These are phyloP conservation scores for Inga oerstediana DNA, from an alignment of 306 rosid genomes.

Conservation along the genomic window DNA sequence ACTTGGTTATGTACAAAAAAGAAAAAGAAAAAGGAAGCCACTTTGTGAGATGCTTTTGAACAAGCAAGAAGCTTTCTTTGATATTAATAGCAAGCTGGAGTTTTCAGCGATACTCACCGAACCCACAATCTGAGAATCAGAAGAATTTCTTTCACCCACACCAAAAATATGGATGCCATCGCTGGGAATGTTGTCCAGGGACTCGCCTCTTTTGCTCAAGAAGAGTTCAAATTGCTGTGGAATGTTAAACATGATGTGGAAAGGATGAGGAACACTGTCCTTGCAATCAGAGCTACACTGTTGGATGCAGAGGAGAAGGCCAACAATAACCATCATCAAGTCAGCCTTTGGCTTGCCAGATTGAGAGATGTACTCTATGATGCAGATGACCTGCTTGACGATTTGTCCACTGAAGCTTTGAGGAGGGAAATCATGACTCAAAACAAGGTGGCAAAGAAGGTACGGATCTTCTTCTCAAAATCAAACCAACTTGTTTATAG, in stretches of 20 bases:
- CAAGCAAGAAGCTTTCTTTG: no score
- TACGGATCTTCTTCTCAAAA: conserved; percentile 26
- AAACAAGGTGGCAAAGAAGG: not conserved
- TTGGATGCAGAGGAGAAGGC: conserved; percentile 36
- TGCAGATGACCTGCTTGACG: not conserved
- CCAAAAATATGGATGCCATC: conserved; percentile 33
- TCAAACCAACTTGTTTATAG: conserved; percentile 19
- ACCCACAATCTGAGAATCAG: not conserved
- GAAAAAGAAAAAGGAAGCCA: no score
- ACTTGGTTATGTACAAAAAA: no score
- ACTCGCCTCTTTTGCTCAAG: not conserved
- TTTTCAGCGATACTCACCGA: no score
- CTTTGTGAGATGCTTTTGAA: no score
- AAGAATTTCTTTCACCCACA: not conserved
- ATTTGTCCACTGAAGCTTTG: conserved; percentile 23
- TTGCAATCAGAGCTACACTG: conserved; percentile 32
- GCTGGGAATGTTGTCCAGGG: conserved; percentile 16
- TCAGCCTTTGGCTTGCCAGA: conserved; percentile 35
- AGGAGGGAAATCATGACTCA: conserved; percentile 2
- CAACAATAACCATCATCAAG: not conserved
- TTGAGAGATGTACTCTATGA: conserved; percentile 40
- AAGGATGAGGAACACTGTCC: conserved; percentile 21
- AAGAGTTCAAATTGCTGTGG: conserved; percentile 30
- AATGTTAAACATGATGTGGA: conserved; percentile 17
- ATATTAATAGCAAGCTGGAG: no score